Percentiles rank a stretch among this genome's conserved stretches.
These are phyloP conservation scores for Periconia macrospinosa DNA, from an alignment of 2,329 filamentous ascomycete genomes.

Conservation along the genomic window DNA sequence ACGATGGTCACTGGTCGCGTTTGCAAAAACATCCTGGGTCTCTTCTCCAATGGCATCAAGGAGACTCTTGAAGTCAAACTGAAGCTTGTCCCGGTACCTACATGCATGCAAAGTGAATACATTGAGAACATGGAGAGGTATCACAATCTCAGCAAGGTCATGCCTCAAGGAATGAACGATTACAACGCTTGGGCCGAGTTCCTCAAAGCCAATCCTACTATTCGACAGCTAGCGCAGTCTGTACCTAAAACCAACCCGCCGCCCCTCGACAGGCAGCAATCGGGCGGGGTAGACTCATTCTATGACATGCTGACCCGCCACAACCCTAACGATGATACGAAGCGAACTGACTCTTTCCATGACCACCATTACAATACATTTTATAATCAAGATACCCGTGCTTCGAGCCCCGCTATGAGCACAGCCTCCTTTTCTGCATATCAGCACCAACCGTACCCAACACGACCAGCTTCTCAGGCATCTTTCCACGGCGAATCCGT, in stretches of 20 bases:
- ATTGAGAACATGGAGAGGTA: slow-evolving; percentile 63
- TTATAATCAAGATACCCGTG: slow-evolving; percentile 36
- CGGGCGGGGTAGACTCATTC: slow-evolving; percentile 38
- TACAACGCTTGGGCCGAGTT: slow-evolving; percentile 78
- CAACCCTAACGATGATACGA: slow-evolving; percentile 26
- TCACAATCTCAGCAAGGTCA: slow-evolving; percentile 59
- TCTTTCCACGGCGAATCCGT: slow-evolving; percentile 39
- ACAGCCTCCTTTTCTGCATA: slow-evolving; percentile 41
- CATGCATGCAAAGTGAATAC: slow-evolving; percentile 63
- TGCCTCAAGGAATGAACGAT: slow-evolving; percentile 63
- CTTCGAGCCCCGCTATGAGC: slow-evolving; percentile 49
- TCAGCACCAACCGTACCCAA: slow-evolving; percentile 27
- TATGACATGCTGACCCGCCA: slow-evolving; percentile 42
- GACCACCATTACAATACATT: slow-evolving; percentile 30
- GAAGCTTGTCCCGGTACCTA: slow-evolving; percentile 77
- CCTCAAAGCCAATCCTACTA: slow-evolving; percentile 67
- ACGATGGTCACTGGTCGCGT: slow-evolving; percentile 85
- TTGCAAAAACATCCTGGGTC: slow-evolving; percentile 78
- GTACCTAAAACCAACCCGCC: slow-evolving; percentile 18
- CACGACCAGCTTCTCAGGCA: slow-evolving; percentile 43
- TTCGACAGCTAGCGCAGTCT: slow-evolving; percentile 36
- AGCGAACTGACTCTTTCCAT: slow-evolving; percentile 30
- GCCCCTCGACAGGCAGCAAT: slow-evolving; percentile 20
- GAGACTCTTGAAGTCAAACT: slow-evolving; percentile 94
- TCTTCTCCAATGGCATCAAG: slow-evolving; percentile 80